phyloP scores from a whole-genome alignment of 306 rosid species.

The Pueraria montana region DNA sequence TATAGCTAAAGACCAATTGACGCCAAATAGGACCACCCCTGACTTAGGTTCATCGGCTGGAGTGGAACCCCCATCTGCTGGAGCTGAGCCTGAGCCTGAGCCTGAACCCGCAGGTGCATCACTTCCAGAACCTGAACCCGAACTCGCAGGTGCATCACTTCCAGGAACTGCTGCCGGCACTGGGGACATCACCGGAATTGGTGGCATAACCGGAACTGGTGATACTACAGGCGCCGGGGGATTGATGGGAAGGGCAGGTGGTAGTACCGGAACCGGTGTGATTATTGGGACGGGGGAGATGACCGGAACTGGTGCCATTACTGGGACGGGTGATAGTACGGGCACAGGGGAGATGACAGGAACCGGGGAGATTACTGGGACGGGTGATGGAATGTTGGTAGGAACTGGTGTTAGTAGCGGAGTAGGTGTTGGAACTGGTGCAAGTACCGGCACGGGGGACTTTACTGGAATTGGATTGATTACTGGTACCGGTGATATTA shows the following conservation, averaged over 20 bases:
- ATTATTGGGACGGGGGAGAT: not conserved
- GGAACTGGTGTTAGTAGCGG: too few relatives aligned
- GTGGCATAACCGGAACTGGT: not conserved
- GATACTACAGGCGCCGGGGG: not conserved
- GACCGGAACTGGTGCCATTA: not conserved
- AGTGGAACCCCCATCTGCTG: not conserved
- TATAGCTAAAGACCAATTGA: constrained; percentile 8
- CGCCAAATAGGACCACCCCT: constrained; percentile 3
- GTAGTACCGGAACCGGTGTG: not conserved
- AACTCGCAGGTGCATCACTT: too few relatives aligned
- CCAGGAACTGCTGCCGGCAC: not conserved
- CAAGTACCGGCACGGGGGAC: too few relatives aligned
- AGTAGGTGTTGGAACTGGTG: too few relatives aligned
- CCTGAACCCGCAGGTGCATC: not conserved
- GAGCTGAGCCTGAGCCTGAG: not conserved
- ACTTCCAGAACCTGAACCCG: too few relatives aligned
- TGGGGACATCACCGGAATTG: not conserved
- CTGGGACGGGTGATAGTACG: not conserved
- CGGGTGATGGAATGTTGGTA: not conserved
- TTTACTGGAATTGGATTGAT: not conserved
- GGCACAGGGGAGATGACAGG: not conserved
- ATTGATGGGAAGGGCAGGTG: too few relatives aligned
- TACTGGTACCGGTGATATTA: not conserved
- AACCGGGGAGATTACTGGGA: not conserved
- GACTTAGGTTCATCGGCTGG: not conserved